Percentiles rank a stretch among this genome's conserved stretches.
Evolutionary conservation across 257 asterid species (phyloP).

Genomic region (Jacaranda mimosifolia): DNA sequence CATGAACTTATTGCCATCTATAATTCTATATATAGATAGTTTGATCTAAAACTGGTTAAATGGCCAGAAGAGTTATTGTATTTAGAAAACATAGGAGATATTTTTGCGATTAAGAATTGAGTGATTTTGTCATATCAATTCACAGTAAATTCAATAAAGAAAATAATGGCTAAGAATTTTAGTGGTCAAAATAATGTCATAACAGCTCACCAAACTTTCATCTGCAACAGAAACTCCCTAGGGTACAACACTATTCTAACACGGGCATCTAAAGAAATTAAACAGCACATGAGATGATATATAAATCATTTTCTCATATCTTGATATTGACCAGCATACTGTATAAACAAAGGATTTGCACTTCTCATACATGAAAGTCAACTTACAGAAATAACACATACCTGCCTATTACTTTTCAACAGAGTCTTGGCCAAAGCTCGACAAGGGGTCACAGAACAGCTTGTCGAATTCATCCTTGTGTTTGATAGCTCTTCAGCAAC

Average conservation of each 20-base stretch:
- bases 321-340: too few relatives aligned
- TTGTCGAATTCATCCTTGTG: conserved; percentile 61
- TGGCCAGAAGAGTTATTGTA: not conserved
- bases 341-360: not conserved
- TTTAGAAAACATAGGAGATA: not conserved
- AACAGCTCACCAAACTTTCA: too few relatives aligned
- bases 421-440: conserved; percentile 86
- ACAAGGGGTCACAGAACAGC: conserved; percentile 78
- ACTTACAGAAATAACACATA: conserved; percentile 35
- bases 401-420: conserved; percentile 93
- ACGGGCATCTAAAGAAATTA: too few relatives aligned
- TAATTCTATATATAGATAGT: not conserved
- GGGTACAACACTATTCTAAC: too few relatives aligned
- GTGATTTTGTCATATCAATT: not conserved
- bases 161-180: not conserved
- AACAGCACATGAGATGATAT: too few relatives aligned
- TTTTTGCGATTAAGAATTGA: not conserved
- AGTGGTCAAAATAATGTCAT: not conserved
- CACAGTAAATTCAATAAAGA: not conserved
- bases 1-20: not conserved
- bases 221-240: too few relatives aligned
- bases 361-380: conserved; percentile 17
- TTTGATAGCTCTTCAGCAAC: conserved; percentile 92
- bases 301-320: too few relatives aligned
- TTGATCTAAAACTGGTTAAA: conserved; percentile 2